Evolutionary conservation across 495 filamentous ascomycete genomes (phyloP).

Genomic region (Penicillium canariense): DNA sequence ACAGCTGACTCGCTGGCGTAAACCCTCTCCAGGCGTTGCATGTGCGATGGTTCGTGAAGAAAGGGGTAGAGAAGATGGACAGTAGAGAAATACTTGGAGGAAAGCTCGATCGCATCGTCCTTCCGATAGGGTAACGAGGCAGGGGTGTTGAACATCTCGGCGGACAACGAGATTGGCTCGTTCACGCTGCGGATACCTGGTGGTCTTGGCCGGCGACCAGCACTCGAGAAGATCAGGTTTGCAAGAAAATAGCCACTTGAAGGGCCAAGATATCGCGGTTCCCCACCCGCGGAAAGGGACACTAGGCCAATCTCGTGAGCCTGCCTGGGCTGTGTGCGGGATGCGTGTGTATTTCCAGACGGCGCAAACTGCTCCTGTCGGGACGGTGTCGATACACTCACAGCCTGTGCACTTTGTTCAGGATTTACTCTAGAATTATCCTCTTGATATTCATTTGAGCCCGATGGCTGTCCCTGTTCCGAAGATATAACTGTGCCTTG

Average conservation of each 20-base stretch:
- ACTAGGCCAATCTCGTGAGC: conserved; percentile 42
- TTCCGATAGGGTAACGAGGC: conserved; percentile 33
- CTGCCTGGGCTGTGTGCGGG: conserved; percentile 22
- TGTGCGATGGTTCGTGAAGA: conserved; percentile 40
- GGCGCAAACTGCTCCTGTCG: conserved; percentile 6
- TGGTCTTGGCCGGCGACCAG: conserved; percentile 28
- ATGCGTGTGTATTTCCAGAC: background rate
- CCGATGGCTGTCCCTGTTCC: conserved; percentile 19
- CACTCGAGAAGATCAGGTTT: conserved; percentile 39
- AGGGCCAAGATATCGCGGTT: conserved; percentile 40
- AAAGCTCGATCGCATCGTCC: conserved; percentile 36
- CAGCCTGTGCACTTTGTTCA: background rate
- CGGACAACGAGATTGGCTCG: conserved; percentile 22
- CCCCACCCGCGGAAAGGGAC: conserved; percentile 34
- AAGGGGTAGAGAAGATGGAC: conserved; percentile 45
- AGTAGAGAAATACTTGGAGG: conserved; percentile 41
- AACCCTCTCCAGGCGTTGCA: conserved; percentile 31
- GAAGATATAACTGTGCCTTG: conserved; percentile 31
- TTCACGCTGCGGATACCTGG: background rate
- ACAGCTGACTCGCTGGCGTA: conserved; percentile 20
- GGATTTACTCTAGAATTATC: background rate
- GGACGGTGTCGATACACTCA: background rate
- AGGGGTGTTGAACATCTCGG: conserved; percentile 37
- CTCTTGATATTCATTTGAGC: conserved; percentile 2
- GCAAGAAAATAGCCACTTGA: conserved; percentile 45